Percentiles rank a stretch among this genome's conserved stretches.
phyloP scores from a whole-genome alignment of 169 alveolate species.

The Babesia bigemina region DNA sequence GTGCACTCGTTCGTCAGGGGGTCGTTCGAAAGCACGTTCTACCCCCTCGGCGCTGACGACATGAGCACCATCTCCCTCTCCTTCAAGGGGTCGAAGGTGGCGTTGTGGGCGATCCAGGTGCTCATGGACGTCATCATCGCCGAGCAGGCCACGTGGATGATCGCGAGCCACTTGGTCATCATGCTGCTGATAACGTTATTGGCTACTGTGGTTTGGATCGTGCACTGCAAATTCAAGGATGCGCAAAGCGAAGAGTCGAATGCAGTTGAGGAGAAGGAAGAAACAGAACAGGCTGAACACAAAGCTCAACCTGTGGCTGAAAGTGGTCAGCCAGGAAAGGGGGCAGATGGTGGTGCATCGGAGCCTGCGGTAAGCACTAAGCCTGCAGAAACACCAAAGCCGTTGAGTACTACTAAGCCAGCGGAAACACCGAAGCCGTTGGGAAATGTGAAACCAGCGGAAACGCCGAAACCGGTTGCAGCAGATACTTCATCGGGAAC shows the following conservation, averaged over 20 bases:
- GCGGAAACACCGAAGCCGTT: too few species aligned
- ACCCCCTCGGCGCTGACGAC: slow-evolving; percentile 40
- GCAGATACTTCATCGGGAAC: too few species aligned
- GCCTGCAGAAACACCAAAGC: too few species aligned
- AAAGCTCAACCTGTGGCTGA: not conserved
- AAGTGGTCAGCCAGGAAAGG: not conserved
- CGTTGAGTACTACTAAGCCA: too few species aligned
- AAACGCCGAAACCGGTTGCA: too few species aligned
- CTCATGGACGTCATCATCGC: slow-evolving; percentile 34
- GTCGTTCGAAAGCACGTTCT: slow-evolving; percentile 34
- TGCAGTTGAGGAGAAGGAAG: not conserved
- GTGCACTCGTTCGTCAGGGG: slow-evolving; percentile 37
- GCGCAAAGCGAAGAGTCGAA: not conserved
- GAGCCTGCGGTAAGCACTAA: too few species aligned
- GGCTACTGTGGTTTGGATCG: not conserved
- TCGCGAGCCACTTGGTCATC: not conserved
- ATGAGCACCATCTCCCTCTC: slow-evolving; percentile 29
- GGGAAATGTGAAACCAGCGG: too few species aligned
- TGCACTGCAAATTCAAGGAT: not conserved
- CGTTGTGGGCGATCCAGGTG: slow-evolving; percentile 35
- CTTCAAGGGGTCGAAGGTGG: slow-evolving; percentile 8
- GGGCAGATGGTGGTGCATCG: not conserved
- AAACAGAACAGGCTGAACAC: not conserved
- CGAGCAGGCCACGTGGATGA: slow-evolving; percentile 13
- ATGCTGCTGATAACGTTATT: not conserved